Evolutionary conservation across 2,329 filamentous ascomycete genomes (phyloP).

Genomic region (Diaporthe aspalathi): DNA sequence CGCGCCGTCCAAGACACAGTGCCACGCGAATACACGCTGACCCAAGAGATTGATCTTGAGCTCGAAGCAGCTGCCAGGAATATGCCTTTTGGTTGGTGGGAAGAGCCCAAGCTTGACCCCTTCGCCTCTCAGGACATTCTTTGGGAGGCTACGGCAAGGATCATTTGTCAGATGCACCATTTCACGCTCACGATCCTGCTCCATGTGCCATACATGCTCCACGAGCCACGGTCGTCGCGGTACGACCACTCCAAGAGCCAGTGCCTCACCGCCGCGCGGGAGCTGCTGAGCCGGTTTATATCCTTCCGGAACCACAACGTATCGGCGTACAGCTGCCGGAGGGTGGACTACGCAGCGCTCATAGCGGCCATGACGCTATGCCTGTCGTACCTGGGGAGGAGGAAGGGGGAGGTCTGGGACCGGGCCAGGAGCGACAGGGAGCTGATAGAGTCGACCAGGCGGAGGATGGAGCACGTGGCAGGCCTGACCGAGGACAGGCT

Average conservation of each 20-base stretch:
- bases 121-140: constrained; percentile 41
- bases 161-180: constrained; percentile 63
- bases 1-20: constrained; percentile 42
- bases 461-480: constrained; percentile 54
- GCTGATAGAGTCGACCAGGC: constrained; percentile 51
- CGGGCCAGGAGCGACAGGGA: constrained; percentile 49
- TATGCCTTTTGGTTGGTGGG: constrained; percentile 63
- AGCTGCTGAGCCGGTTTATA: constrained; percentile 61
- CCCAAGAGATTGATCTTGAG: constrained; percentile 59
- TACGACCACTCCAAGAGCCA: constrained; percentile 62
- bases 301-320: constrained; percentile 56
- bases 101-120: constrained; percentile 47
- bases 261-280: constrained; percentile 62
- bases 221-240: constrained; percentile 50
- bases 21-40: constrained; percentile 53
- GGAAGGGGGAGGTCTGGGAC: constrained; percentile 34
- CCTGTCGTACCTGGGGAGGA: constrained; percentile 59
- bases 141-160: constrained; percentile 48
- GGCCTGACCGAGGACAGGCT: constrained; percentile 54
- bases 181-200: constrained; percentile 63
- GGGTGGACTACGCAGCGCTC: constrained; percentile 63
- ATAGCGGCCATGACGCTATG: constrained; percentile 64
- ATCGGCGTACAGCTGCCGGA: constrained; percentile 56
- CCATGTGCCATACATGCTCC: constrained; percentile 67
- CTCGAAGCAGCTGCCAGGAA: constrained; percentile 55